phyloP scores from a whole-genome alignment of 202 grass and related monocot species.

The Saccharum hybrid region DNA sequence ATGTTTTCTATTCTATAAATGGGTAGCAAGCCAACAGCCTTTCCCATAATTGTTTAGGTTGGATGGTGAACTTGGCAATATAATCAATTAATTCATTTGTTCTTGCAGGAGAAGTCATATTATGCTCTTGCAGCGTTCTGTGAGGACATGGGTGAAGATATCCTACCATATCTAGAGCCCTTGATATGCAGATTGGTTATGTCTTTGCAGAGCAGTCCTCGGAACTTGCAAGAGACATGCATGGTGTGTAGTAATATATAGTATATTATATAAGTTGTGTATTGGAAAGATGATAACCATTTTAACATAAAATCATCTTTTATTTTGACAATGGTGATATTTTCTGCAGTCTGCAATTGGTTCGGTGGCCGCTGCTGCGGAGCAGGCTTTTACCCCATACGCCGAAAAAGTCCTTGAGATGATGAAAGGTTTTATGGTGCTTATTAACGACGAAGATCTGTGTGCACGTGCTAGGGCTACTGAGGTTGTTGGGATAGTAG shows the following conservation, averaged over 20 bases:
- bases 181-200: constrained; percentile 86
- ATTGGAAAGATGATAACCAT: constrained; percentile 12
- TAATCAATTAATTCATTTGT: constrained; percentile 32
- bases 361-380: constrained; percentile 87
- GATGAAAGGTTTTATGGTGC: constrained; percentile 96
- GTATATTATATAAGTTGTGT: constrained; percentile 23
- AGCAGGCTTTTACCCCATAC: constrained; percentile 89
- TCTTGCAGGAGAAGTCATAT: constrained; percentile 93
- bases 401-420: constrained; percentile 96
- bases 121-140: constrained; percentile 98
- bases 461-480: constrained; percentile 88
- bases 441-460: constrained; percentile 82
- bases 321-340: constrained; percentile 40
- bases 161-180: constrained; percentile 94
- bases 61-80: constrained; percentile 3
- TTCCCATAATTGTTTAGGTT: constrained; percentile 26
- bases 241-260: constrained; percentile 69
- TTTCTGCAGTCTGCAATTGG: constrained; percentile 94
- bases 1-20: constrained; percentile 17
- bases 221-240: constrained; percentile 98
- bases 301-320: constrained; percentile 3
- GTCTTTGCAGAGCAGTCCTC: constrained; percentile 79
- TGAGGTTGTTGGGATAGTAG: constrained; percentile 96
- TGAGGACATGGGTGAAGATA: constrained; percentile 97
- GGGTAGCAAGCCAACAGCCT: background rate